A percentile compares a stretch with the other conserved stretches of the same genome.
phyloP scores from a whole-genome alignment of 1,284 basidiomycete species.

The Kwoniella shivajii region DNA sequence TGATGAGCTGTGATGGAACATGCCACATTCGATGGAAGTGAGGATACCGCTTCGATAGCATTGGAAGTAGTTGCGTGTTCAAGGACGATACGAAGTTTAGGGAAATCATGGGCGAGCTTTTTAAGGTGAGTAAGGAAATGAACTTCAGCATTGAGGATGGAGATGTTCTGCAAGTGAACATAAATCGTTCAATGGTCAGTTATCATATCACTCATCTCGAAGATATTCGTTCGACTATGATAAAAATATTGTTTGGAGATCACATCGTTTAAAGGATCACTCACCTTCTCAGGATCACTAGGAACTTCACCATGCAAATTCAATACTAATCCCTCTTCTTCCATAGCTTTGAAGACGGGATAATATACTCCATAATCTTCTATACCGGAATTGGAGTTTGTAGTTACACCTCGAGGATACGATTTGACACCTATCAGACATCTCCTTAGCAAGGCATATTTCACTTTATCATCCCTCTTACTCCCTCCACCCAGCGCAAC shows the following conservation, averaged over 20 bases:
- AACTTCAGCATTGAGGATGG: slow-evolving; percentile 91
- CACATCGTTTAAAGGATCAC: slow-evolving; percentile 32
- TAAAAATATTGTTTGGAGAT: not conserved
- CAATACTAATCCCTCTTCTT: slow-evolving; percentile 88
- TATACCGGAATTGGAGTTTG: slow-evolving; percentile 94
- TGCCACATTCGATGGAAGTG: slow-evolving; percentile 82
- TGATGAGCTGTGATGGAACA: slow-evolving; percentile 99
- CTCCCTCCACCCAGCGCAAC: not conserved
- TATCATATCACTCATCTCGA: not conserved
- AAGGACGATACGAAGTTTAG: slow-evolving; percentile 91
- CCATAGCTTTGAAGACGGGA: slow-evolving; percentile 92
- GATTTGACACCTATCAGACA: slow-evolving; percentile 79
- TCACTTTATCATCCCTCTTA: not conserved
- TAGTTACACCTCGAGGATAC: slow-evolving; percentile 96
- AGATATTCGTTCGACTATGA: no score
- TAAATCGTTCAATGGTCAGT: no score
- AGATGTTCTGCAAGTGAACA: slow-evolving; percentile 73
- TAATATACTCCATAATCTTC: slow-evolving; percentile 96
- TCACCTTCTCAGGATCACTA: slow-evolving; percentile 75
- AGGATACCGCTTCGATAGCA: slow-evolving; percentile 72
- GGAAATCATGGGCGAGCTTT: slow-evolving; percentile 81
- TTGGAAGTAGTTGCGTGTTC: slow-evolving; percentile 98
- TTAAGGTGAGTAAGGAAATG: slow-evolving; percentile 86
- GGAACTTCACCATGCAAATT: slow-evolving; percentile 98
- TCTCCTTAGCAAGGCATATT: not conserved